A percentile compares a stretch with the other conserved stretches of the same genome.
Conservation (phyloP, 1,139 yeast genomes). For the Tardiomyces depauwii region DNA sequence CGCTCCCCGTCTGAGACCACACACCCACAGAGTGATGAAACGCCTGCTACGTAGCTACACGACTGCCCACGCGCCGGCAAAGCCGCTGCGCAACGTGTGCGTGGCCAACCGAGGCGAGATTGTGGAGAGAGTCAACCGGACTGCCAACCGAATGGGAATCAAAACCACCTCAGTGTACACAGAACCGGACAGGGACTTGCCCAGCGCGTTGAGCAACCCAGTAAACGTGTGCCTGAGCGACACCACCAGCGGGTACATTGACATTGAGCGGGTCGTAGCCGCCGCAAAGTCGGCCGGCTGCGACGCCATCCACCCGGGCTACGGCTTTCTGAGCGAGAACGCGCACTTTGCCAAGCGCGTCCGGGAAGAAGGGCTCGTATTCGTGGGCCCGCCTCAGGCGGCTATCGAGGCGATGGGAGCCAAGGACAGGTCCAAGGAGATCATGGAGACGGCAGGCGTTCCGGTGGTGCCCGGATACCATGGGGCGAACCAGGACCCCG, state of each 20-base stretch:
- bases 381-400: conserved; percentile 36
- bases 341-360: conserved; percentile 32
- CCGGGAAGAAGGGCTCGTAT: conserved; percentile 28
- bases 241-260: conserved; percentile 34
- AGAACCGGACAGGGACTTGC: conserved; percentile 32
- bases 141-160: conserved; percentile 31
- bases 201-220: conserved; percentile 30
- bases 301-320: conserved; percentile 37
- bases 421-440: conserved; percentile 24
- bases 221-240: conserved; percentile 29
- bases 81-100: conserved; percentile 26
- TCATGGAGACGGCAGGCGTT: conserved; percentile 28
- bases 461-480: conserved; percentile 41
- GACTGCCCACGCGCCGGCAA: conserved; percentile 5
- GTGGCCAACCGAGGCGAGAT: conserved; percentile 40
- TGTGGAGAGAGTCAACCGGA: conserved; percentile 32
- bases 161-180: conserved; percentile 33
- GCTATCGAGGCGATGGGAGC: conserved; percentile 29
- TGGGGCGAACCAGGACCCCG: conserved; percentile 26
- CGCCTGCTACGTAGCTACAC: too few species aligned
- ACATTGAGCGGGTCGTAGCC: conserved; percentile 31
- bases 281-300: conserved; percentile 30
- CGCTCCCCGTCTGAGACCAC: too few species aligned
- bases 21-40: too few species aligned
- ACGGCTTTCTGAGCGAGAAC: conserved; percentile 37